A percentile compares a stretch with the other conserved stretches of the same genome.
Conservation (phyloP, 306 rosid species). For the Corylus avellana region DNA sequence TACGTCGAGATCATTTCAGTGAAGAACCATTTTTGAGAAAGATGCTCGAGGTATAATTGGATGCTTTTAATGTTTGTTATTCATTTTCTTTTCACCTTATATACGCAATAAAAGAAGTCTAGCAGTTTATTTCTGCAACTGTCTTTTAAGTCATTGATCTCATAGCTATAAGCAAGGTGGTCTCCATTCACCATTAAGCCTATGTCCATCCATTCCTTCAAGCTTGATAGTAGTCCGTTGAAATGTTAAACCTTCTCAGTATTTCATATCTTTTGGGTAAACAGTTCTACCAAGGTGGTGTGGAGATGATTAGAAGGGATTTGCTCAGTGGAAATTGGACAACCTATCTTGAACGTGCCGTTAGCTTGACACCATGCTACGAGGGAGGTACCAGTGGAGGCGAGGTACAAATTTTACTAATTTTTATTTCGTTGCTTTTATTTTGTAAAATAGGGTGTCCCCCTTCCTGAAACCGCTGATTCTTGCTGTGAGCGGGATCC, state of each 20-base stretch:
- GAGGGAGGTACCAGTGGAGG: slow-evolving; percentile 92
- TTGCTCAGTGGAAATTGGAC: slow-evolving; percentile 95
- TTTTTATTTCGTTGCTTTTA: too few species aligned
- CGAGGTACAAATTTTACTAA: slow-evolving; percentile 51
- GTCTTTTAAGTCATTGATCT: background rate
- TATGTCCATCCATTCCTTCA: too few species aligned
- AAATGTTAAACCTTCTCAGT: too few species aligned
- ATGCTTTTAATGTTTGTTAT: background rate
- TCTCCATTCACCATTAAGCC: too few species aligned
- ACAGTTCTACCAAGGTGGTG: slow-evolving; percentile 81
- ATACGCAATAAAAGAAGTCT: too few species aligned
- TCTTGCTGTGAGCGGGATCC: too few species aligned
- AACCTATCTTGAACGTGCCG: slow-evolving; percentile 93
- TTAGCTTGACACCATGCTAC: slow-evolving; percentile 92
- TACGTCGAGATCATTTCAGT: slow-evolving; percentile 94
- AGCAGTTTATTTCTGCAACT: too few species aligned
- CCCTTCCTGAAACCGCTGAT: too few species aligned
- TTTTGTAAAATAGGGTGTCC: too few species aligned
- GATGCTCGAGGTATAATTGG: slow-evolving; percentile 81
- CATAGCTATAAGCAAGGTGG: background rate
- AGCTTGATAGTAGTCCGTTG: too few species aligned
- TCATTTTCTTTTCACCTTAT: too few species aligned
- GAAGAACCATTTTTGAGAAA: slow-evolving; percentile 97
- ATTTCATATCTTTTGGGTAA: background rate
- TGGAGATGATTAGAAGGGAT: slow-evolving; percentile 97